Evolutionary conservation across 1,284 basidiomycete genomes (phyloP).

Genomic region (Ustilago sp.): DNA sequence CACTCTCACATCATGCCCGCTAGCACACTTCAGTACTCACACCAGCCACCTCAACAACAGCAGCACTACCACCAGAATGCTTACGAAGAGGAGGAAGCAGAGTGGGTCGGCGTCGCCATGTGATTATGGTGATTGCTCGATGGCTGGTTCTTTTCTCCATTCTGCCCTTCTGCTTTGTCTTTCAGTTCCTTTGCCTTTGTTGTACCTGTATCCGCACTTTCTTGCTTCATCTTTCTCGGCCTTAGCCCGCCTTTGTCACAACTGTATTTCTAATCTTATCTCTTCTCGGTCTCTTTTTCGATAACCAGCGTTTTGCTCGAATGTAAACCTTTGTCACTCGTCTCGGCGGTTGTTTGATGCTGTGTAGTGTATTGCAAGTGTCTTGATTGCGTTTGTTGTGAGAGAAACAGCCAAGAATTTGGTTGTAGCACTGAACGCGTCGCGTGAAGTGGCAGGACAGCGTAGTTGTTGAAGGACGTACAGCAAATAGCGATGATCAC

Average conservation of each 20-base stretch:
- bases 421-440: slow-evolving; percentile 26
- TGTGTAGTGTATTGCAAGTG: not conserved
- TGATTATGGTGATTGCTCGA: slow-evolving; percentile 16
- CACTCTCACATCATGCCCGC: slow-evolving; percentile 11
- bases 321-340: slow-evolving; percentile 1
- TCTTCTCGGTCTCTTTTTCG: not conserved
- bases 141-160: slow-evolving; percentile 4
- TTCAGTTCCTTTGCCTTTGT: not conserved
- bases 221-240: not conserved
- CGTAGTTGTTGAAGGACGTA: not conserved
- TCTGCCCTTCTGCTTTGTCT: not conserved
- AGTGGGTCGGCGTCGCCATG: slow-evolving; percentile 52
- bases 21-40: slow-evolving; percentile 5
- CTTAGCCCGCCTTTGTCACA: not conserved
- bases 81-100: slow-evolving; percentile 27
- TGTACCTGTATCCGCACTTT: slow-evolving; percentile 11
- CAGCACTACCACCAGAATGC: slow-evolving; percentile 5
- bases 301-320: slow-evolving; percentile 3
- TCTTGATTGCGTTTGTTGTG: not conserved
- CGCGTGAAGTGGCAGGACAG: slow-evolving; percentile 28
- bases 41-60: slow-evolving; percentile 4
- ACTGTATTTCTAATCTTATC: slow-evolving; percentile 17
- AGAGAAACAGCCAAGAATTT: not conserved
- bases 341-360: not conserved
- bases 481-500: too few species aligned